Evolutionary conservation across 768 basidiomycete species (phyloP), one percentile per base, ranked within the genome.

Genomic region (Suillus bovinus): DNA sequence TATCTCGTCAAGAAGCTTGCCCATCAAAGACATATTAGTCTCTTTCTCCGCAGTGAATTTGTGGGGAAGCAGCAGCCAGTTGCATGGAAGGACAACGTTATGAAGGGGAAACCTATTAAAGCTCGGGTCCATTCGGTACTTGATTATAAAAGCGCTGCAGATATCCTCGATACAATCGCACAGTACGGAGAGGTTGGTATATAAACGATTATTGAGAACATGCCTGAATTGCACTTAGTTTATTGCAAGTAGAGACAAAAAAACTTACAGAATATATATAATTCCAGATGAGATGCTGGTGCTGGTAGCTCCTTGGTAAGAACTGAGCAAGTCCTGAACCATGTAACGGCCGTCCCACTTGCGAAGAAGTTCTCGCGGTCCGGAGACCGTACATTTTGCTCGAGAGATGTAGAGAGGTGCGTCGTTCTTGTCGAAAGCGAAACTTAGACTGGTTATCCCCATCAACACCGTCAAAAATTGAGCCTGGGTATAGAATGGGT

Each of bases 101-200:
- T 87, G 81, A 0, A 85, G 69, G 50, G 49, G 66, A 47, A 4
- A 57, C 5, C 22, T 60, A 0, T 47, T 63, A 6, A 14, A 55
- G 0, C 0, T 24, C 24, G 14, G 63, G 42, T 33, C 67, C 64
- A 60, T 71, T 68, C 70, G 71, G 46, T 68, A 67, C 1, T 75
- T 74, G 2, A 87, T 59, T 5, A 82, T 72, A 5, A 79, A 66
- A 16, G 75, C 76, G 8, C 75, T 76, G 53, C 81, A 80, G 2
- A 88, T 68, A 11, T 71, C 70, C 46, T 89, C 88, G 20, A 85
- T 62, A 49, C 81, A 71, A 59, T 83, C 78, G 60, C 85, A 88
- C 3, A 89, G 69, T 10, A 82, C 75, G 24, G 76, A 74, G 29
- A 82, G 71, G 44, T 86, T 77, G 22, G 87, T 73, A 5, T 65